Evolutionary conservation across 805 yeast species (phyloP).

Genomic region (Zygosaccharomyces lentus): DNA sequence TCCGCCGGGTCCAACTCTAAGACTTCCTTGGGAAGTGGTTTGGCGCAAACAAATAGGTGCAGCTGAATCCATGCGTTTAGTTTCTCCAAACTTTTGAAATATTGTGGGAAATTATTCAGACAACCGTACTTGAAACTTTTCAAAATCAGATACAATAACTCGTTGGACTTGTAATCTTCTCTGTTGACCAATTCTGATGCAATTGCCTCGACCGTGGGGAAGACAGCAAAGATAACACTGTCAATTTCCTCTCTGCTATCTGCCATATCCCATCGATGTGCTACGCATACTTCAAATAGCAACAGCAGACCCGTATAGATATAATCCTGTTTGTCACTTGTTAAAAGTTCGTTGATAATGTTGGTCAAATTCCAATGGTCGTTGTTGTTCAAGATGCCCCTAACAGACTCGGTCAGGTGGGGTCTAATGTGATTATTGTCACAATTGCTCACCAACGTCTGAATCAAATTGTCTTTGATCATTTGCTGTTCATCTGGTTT

Average conservation of each 20-base stretch:
- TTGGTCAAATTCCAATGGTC: constrained; percentile 36
- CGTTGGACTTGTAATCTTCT: constrained; percentile 37
- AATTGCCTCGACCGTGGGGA: constrained; percentile 53
- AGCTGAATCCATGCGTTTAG: constrained; percentile 60
- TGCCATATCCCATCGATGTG: constrained; percentile 53
- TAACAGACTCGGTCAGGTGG: constrained; percentile 55
- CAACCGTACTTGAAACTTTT: constrained; percentile 64
- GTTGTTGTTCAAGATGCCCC: constrained; percentile 48
- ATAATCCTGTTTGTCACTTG: constrained; percentile 37
- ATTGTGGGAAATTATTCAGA: constrained; percentile 54
- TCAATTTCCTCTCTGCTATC: constrained; percentile 46
- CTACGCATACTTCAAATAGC: constrained; percentile 51
- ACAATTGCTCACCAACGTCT: constrained; percentile 44
- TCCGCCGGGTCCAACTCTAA: constrained; percentile 46
- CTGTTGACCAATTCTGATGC: constrained; percentile 40
- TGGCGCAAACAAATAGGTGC: constrained; percentile 56
- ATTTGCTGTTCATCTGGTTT: constrained; percentile 48
- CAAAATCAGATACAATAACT: constrained; percentile 55
- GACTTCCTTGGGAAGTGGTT: constrained; percentile 51
- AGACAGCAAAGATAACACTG: constrained; percentile 43
- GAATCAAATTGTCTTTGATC: constrained; percentile 51
- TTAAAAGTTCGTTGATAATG: constrained; percentile 35
- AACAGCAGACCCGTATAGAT: constrained; percentile 53
- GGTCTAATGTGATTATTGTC: constrained; percentile 44
- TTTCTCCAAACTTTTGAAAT: constrained; percentile 38